Base-by-base conservation (phyloP, 345 rosid genomes). In the Lumnitzera racemosa region DNA sequence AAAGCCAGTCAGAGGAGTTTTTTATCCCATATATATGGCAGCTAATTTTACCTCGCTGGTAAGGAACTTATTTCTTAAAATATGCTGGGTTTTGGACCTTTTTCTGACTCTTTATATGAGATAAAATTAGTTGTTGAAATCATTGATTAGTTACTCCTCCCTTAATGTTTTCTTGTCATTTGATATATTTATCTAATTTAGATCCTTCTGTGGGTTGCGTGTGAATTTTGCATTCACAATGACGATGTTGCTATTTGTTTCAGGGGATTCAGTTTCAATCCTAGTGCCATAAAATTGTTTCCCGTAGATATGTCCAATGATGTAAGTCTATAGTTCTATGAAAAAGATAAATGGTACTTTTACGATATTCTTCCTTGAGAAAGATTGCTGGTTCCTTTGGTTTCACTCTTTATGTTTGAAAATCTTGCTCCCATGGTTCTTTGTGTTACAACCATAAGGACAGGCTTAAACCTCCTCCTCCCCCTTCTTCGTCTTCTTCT, bases 1-100 rank as follows among this genome's bases (percentile, higher is more conserved):
- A 94, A 80, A 84, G 95, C 69, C 91, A 94, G 68, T 90, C 99
- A 0, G 96, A 94, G 78, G 99, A 90, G 76, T 94, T 94, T 74
- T 94, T 94, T 62, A 84, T 86, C 54, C 99, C 99, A 58, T 94
- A 90, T 47, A 77, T 94, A 51, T 94, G 99, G 97, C 90, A 76
- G 65, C 79, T 94, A 46, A 84, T 84, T 48, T 64, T 90, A 31
- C 77, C 91, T 47, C 72, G 69, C 67, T 65, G 96, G 99, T 94
- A 85, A 51, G 16, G 14, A 20, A 31, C 13, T 56, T 12, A 60
- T 47, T 9, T 23, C 20, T 54, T 24, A 24, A 51, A 25, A 51
- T 23, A 14, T 17, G 57, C 5, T 27, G 14, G 15, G 53, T 53
- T 24, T 51, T 55, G 20, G 14, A 20, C 14, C 29, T 31, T 53